Conservation (phyloP, 805 yeast genomes). For the Wickerhamomyces sydowiorum region DNA sequence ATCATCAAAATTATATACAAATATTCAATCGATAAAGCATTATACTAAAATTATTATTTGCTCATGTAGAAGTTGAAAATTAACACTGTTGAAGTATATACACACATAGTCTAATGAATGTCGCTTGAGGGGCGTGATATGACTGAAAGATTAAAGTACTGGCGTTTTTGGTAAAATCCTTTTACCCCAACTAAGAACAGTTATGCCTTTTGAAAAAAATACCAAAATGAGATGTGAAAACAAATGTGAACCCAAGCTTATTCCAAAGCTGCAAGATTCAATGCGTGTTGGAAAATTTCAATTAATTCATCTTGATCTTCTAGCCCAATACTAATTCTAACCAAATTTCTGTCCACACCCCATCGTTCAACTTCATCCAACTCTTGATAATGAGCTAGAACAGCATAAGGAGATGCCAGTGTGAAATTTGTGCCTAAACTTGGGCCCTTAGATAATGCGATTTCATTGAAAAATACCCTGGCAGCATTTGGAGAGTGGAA, state of each 20-base stretch:
- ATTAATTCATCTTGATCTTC: conserved; percentile 63
- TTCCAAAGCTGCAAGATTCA: conserved; percentile 28
- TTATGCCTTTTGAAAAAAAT: too few relatives aligned
- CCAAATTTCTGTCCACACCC: conserved; percentile 75
- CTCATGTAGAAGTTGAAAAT: not conserved
- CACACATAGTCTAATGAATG: too few relatives aligned
- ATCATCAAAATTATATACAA: not conserved
- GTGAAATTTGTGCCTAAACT: conserved; percentile 88
- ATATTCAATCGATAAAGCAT: not conserved
- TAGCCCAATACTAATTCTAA: conserved; percentile 80
- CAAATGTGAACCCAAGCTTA: too few relatives aligned
- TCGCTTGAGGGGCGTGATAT: too few relatives aligned
- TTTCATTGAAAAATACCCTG: conserved; percentile 64
- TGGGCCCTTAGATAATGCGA: conserved; percentile 78
- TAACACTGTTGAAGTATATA: not conserved
- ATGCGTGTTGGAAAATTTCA: conserved; percentile 43
- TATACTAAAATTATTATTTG: not conserved
- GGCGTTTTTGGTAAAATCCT: too few relatives aligned
- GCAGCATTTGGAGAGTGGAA: conserved; percentile 65
- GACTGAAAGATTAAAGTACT: too few relatives aligned
- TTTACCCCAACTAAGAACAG: too few relatives aligned
- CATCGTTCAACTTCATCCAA: conserved; percentile 72
- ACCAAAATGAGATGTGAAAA: too few relatives aligned
- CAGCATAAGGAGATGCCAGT: conserved; percentile 83
- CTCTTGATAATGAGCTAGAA: conserved; percentile 80